These are phyloP conservation scores for Penicillium verrucosum DNA, from an alignment of 2,329 filamentous ascomycete species.

Conservation along the genomic window DNA sequence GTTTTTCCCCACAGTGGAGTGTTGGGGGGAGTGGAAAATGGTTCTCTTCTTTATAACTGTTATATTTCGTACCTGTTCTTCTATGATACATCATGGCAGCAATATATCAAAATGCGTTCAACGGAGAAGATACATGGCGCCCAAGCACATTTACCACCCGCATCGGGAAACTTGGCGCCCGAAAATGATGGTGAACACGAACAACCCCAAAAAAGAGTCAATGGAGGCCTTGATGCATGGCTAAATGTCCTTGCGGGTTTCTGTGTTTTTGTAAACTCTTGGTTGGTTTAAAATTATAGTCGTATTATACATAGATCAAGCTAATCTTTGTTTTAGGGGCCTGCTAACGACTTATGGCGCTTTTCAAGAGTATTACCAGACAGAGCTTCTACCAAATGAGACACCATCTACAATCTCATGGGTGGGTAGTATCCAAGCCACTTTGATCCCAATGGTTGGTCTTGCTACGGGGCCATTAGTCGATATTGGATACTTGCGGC, in stretches of 20 bases:
- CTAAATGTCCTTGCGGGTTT: conserved; percentile 31
- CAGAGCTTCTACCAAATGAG: conserved; percentile 31
- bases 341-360: conserved; percentile 48
- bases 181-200: neutral
- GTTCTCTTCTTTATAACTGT: neutral
- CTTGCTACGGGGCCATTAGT: conserved; percentile 51
- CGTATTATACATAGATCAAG: neutral
- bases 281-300: conserved; percentile 16
- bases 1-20: conserved; percentile 15
- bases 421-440: conserved; percentile 48
- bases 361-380: conserved; percentile 50
- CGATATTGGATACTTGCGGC: conserved; percentile 46
- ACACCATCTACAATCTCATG: conserved; percentile 48
- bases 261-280: conserved; percentile 35
- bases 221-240: conserved; percentile 31
- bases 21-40: conserved; percentile 9
- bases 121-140: conserved; percentile 9
- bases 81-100: neutral
- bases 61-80: neutral
- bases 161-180: neutral
- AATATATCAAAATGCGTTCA: neutral
- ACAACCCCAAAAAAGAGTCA: conserved; percentile 13
- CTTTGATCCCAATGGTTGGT: conserved; percentile 47
- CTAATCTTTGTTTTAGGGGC: conserved; percentile 29
- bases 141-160: neutral